phyloP scores from a whole-genome alignment of 306 rosid species.

The Mimosa pudica region DNA sequence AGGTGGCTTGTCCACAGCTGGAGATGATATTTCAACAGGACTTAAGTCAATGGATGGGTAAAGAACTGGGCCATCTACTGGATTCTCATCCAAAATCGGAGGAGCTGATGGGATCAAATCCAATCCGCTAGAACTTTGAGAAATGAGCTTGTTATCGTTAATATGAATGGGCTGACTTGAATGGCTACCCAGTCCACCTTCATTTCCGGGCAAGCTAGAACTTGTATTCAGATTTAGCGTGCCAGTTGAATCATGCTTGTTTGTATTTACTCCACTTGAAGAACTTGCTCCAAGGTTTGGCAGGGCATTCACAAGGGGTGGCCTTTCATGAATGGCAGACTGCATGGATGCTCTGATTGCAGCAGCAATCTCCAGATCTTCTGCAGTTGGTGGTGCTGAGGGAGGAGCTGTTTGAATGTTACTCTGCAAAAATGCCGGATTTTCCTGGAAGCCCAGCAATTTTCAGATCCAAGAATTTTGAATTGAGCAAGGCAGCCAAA shows the following conservation, averaged over 20 bases:
- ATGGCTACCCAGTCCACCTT: constrained; percentile 39
- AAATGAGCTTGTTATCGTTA: constrained; percentile 33
- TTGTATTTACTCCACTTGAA: constrained; percentile 41
- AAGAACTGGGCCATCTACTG: constrained; percentile 56
- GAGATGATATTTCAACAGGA: constrained; percentile 57
- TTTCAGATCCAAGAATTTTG: constrained; percentile 12
- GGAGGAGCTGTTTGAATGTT: constrained; percentile 57
- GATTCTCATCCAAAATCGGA: constrained; percentile 43
- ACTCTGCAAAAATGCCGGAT: constrained; percentile 65
- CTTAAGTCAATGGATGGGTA: constrained; percentile 81
- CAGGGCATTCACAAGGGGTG: constrained; percentile 46
- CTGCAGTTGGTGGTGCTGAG: constrained; percentile 74
- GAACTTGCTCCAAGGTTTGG: constrained; percentile 62
- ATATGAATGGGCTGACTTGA: constrained; percentile 34
- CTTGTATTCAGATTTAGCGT: constrained; percentile 39
- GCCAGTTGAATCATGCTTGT: constrained; percentile 46
- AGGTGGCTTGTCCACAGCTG: constrained; percentile 38
- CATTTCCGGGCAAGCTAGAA: constrained; percentile 39
- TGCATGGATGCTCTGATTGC: constrained; percentile 77
- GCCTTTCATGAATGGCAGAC: constrained; percentile 59
- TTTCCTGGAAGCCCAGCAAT: constrained; percentile 52
- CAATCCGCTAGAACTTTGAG: constrained; percentile 25
- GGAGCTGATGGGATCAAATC: constrained; percentile 72
- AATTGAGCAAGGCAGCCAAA: constrained; percentile 21
- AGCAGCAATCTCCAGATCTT: constrained; percentile 70